Evolutionary conservation across 2,329 filamentous ascomycete species (phyloP), one percentile per base, ranked within the genome.

Genomic region (Cercospora citrullina): DNA sequence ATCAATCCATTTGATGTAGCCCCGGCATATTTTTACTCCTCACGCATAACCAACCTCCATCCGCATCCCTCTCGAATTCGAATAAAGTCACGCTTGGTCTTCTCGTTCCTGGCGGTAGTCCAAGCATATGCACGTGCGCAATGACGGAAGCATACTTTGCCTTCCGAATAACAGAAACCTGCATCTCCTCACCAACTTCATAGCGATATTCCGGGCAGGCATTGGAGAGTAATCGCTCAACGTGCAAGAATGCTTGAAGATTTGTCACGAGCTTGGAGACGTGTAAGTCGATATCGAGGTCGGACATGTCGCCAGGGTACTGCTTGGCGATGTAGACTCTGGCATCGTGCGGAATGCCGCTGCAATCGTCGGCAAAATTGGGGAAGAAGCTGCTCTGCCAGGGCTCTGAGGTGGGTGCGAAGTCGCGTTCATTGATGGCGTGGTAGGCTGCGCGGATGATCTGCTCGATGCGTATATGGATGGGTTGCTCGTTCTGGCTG

Each of bases 381-480:
- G 48, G 48, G 2, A 23, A 53, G 48, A 53, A 53, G 48, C 21
- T 53, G 48, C 48, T 53, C 1, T 53, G 36, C 63, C 63, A 65
- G 26, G 63, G 51, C 5, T 59, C 26, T 4, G 63, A 65, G n/a
- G 28, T 60, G 18, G 63, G 36, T 33, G 57, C 23, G 9, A 59
- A 60, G 21, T 48, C 10, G 42, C 63, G 21, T 23, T 65, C 21
- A 26, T 65, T 65, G 55, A 65, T 59, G 48, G 48, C 48, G 23
- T 16, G 48, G 48, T 16, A 53, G 48, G 21, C 18, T 3, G 21
- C 48, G 48, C 48, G 48, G 21, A 53, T 53, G 48, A 53, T 53
- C 12, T 26, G 48, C 23, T 53, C 48, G 21, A 53, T 14, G 23
- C 23, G 48, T 23, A 16, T 53, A 10, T 28, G 48, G 48, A 26